A percentile compares a stretch with the other conserved stretches of the same genome.
Conservation (phyloP, 805 yeast species). For the Saturnispora ahearnii region DNA sequence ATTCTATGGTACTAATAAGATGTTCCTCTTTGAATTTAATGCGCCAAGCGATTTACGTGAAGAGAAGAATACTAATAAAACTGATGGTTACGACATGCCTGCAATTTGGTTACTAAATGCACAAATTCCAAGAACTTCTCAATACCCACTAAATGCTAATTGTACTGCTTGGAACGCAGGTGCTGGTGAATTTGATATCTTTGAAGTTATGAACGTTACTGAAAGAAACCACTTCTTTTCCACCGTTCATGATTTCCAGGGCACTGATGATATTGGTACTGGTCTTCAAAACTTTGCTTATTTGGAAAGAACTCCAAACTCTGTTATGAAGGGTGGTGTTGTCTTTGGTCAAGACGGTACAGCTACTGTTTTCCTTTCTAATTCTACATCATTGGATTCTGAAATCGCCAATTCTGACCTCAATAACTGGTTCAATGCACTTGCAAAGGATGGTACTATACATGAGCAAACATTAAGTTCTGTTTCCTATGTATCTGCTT, state of each 20-base stretch:
- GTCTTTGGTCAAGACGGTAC: conserved; percentile 53
- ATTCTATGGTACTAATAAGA: conserved; percentile 53
- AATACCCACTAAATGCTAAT: conserved; percentile 49
- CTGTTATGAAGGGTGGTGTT: conserved; percentile 63
- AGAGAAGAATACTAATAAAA: conserved; percentile 26
- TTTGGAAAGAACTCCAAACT: conserved; percentile 41
- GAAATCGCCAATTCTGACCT: conserved; percentile 38
- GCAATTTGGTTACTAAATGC: conserved; percentile 70
- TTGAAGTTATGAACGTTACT: conserved; percentile 62
- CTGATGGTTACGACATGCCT: conserved; percentile 49
- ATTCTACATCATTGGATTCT: conserved; percentile 40
- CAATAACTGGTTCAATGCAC: conserved; percentile 35
- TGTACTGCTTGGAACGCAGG: conserved; percentile 76
- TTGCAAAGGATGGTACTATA: conserved; percentile 13
- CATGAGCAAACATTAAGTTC: conserved; percentile 19
- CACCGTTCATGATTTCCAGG: conserved; percentile 71
- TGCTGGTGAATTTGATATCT: conserved; percentile 72
- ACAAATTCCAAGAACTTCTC: conserved; percentile 63
- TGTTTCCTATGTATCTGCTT: conserved; percentile 4
- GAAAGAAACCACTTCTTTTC: conserved; percentile 48
- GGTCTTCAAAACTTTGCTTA: conserved; percentile 54
- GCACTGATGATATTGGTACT: conserved; percentile 48
- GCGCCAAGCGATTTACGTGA: conserved; percentile 47
- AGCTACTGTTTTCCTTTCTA: conserved; percentile 52
- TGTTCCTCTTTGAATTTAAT: conserved; percentile 63